These are phyloP conservation scores for Penicillium canariense DNA, from an alignment of 495 filamentous ascomycete species.

Conservation along the genomic window DNA sequence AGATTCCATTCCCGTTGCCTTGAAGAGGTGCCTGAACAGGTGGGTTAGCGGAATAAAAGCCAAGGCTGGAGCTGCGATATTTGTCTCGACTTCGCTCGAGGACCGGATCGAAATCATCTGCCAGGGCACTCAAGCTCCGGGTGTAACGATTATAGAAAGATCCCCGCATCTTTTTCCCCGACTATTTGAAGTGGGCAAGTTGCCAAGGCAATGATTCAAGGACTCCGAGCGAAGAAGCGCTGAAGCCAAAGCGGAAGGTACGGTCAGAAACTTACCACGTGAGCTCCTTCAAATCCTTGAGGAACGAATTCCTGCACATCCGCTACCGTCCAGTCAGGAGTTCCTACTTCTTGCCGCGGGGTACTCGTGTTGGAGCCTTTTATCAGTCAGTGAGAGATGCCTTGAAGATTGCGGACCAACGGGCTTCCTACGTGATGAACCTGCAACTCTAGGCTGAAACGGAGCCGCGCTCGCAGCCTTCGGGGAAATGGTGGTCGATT, in stretches of 20 bases:
- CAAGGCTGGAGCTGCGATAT: slow-evolving; percentile 7
- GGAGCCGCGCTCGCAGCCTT: slow-evolving; percentile 87
- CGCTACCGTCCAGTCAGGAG: slow-evolving; percentile 54
- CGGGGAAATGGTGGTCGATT: slow-evolving; percentile 71
- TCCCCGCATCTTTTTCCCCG: slow-evolving; percentile 3
- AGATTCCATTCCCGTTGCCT: slow-evolving; percentile 40
- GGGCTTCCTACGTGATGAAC: slow-evolving; percentile 38
- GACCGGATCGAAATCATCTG: slow-evolving; percentile 16
- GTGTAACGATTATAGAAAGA: slow-evolving; percentile 8
- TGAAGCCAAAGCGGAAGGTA: slow-evolving; percentile 8
- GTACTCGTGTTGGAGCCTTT: slow-evolving; percentile 45
- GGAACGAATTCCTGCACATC: slow-evolving; percentile 82
- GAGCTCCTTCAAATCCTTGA: slow-evolving; percentile 63
- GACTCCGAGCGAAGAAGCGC: background rate
- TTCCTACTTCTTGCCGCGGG: slow-evolving; percentile 48
- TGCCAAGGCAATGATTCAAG: background rate
- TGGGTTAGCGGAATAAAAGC: slow-evolving; percentile 23
- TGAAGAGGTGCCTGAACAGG: slow-evolving; percentile 36
- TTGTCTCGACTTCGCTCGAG: background rate
- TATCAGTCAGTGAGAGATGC: slow-evolving; percentile 28
- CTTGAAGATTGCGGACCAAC: background rate
- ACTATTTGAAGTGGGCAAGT: background rate
- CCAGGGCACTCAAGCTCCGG: slow-evolving; percentile 23
- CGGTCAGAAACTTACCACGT: slow-evolving; percentile 52
- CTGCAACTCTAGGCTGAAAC: slow-evolving; percentile 68